A percentile compares a stretch with the other conserved stretches of the same genome.
These are phyloP conservation scores for Pilobolus umbonatus DNA, from an alignment of 192 early-diverging fungal genomes.

Conservation along the genomic window DNA sequence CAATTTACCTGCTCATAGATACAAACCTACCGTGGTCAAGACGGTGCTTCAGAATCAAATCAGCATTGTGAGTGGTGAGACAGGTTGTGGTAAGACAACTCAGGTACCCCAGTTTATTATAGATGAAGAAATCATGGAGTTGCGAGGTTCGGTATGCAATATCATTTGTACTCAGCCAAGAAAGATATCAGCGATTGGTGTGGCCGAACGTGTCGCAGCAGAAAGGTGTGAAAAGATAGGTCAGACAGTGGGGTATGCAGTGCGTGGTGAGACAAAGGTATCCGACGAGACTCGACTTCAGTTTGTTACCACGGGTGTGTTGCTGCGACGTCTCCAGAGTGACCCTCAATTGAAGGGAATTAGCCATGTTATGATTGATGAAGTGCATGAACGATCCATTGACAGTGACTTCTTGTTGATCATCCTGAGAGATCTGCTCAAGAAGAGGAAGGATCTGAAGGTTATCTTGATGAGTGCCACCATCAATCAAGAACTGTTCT, in stretches of 20 bases:
- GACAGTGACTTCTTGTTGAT: slow-evolving; percentile 76
- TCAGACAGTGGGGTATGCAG: slow-evolving; percentile 33
- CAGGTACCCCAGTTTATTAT: slow-evolving; percentile 81
- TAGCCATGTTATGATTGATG: slow-evolving; percentile 75
- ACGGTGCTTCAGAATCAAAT: slow-evolving; percentile 50
- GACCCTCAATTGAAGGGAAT: slow-evolving; percentile 59
- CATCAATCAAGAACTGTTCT: slow-evolving; percentile 60
- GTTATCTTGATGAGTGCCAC: slow-evolving; percentile 76
- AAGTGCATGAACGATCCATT: slow-evolving; percentile 73
- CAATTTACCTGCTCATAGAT: slow-evolving; percentile 59
- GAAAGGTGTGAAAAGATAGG: slow-evolving; percentile 28
- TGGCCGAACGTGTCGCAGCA: slow-evolving; percentile 33
- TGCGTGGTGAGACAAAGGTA: slow-evolving; percentile 34
- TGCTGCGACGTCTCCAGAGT: slow-evolving; percentile 61
- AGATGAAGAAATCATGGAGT: slow-evolving; percentile 49
- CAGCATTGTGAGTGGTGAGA: slow-evolving; percentile 73
- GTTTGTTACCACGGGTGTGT: slow-evolving; percentile 54
- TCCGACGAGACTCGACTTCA: slow-evolving; percentile 18
- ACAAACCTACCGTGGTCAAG: slow-evolving; percentile 49
- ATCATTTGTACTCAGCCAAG: slow-evolving; percentile 63
- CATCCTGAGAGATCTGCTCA: slow-evolving; percentile 54
- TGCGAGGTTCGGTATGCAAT: slow-evolving; percentile 42
- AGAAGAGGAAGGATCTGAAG: slow-evolving; percentile 49
- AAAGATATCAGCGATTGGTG: slow-evolving; percentile 30
- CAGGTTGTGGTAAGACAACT: slow-evolving; percentile 71